These are phyloP conservation scores for Pythium apleroticum DNA, from an alignment of 352 stramenopile genomes.

Conservation along the genomic window DNA sequence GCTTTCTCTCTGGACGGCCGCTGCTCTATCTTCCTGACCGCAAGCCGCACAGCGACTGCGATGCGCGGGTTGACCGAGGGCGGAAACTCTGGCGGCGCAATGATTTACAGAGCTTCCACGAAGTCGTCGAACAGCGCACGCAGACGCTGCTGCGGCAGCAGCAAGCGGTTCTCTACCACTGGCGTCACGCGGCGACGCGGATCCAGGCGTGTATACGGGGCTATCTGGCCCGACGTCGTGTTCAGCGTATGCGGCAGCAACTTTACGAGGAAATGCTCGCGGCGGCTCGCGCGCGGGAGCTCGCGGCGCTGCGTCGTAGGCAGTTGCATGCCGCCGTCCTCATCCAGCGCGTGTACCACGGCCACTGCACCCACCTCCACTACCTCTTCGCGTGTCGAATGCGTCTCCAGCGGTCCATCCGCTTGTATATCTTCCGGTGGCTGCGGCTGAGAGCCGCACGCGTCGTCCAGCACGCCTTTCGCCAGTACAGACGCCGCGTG, in stretches of 20 bases:
- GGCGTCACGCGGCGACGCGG: constrained; percentile 36
- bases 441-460: constrained; percentile 28
- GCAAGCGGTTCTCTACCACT: constrained; percentile 38
- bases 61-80: constrained; percentile 25
- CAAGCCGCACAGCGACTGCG: constrained; percentile 40
- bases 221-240: constrained; percentile 34
- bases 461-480: constrained; percentile 39
- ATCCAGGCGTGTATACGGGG: constrained; percentile 44
- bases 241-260: constrained; percentile 30
- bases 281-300: constrained; percentile 23
- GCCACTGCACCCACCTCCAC: constrained; percentile 24
- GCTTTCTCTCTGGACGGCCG: constrained; percentile 32
- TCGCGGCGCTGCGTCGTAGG: constrained; percentile 24
- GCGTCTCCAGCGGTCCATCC: constrained; percentile 31
- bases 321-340: constrained; percentile 28
- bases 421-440: constrained; percentile 40
- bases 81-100: constrained; percentile 44
- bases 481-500: constrained; percentile 36
- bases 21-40: constrained; percentile 54
- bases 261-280: constrained; percentile 30
- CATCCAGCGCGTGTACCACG: constrained; percentile 42
- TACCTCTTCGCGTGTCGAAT: constrained; percentile 28
- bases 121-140: constrained; percentile 39
- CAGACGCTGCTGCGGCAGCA: constrained; percentile 36
- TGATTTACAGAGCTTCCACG: constrained; percentile 44